Evolutionary conservation across 495 filamentous ascomycete species (phyloP).

Genomic region (Podospora pseudoanserina): DNA sequence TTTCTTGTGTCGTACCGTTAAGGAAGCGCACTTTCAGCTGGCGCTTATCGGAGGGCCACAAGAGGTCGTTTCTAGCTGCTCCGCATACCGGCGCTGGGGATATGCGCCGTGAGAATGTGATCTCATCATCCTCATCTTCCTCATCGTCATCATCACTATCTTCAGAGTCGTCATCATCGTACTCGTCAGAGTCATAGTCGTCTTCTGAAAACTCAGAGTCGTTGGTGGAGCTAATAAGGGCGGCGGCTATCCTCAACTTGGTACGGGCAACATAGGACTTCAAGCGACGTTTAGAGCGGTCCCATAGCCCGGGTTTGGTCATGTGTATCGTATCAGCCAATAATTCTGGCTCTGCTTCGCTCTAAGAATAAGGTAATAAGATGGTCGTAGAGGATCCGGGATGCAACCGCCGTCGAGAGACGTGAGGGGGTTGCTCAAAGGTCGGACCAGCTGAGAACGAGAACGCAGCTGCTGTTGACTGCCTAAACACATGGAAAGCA

Average conservation of each 20-base stretch:
- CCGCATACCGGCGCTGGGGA: not conserved
- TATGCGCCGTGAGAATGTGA: not conserved
- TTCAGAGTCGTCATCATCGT: not conserved
- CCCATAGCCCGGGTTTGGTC: not conserved
- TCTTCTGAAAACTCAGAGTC: not conserved
- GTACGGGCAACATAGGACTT: not conserved
- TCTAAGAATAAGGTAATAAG: not conserved
- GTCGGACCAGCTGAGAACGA: not conserved
- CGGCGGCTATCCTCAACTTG: not conserved
- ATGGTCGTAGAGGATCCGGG: not conserved
- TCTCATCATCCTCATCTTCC: not conserved
- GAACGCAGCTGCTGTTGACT: not conserved
- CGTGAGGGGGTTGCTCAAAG: not conserved
- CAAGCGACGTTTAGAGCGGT: not conserved
- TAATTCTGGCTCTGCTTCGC: not conserved
- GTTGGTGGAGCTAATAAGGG: not conserved
- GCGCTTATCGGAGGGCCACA: not conserved
- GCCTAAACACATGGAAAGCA: not conserved
- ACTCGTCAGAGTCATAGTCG: not conserved
- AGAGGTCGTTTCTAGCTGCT: not conserved
- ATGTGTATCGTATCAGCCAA: not conserved
- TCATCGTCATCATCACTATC: not conserved
- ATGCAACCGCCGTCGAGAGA: not conserved
- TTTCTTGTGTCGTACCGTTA: not conserved
- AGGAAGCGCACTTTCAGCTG: not conserved